Conservation (phyloP, 495 filamentous ascomycete species). For the Trichodelitschia bisporula region DNA sequence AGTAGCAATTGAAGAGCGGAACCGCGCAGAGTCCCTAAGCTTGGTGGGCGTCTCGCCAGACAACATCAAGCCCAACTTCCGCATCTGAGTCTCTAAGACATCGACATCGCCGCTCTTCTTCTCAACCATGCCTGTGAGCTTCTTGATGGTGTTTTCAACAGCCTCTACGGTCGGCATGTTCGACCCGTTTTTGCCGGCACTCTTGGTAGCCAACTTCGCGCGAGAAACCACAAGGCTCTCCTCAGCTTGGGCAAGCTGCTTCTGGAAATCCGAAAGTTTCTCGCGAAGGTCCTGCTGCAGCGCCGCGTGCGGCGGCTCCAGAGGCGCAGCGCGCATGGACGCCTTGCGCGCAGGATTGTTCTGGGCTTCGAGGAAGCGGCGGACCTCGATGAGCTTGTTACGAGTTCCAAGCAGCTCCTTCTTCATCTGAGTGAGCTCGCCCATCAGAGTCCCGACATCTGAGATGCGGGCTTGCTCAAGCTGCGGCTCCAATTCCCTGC, state of each 20-base stretch:
- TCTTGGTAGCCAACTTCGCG: conserved; percentile 41
- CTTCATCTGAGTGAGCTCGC: conserved; percentile 40
- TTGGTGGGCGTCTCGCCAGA: too few relatives aligned
- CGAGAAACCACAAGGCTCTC: conserved; percentile 59
- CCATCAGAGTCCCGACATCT: conserved; percentile 31
- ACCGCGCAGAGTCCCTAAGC: too few relatives aligned
- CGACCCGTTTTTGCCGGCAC: conserved; percentile 13
- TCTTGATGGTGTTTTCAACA: conserved; percentile 68
- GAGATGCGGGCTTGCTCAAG: conserved; percentile 20
- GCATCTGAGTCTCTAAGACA: conserved; percentile 65
- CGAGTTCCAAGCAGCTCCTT: too few relatives aligned
- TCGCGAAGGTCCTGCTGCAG: conserved; percentile 66
- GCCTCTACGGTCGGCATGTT: conserved; percentile 70
- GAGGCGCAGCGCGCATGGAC: conserved; percentile 35
- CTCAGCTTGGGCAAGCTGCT: conserved; percentile 52
- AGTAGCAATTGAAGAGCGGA: too few relatives aligned
- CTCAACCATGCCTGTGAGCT: conserved; percentile 82
- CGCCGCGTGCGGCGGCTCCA: conserved; percentile 54
- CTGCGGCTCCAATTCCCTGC: too few relatives aligned
- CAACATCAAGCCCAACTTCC: conserved; percentile 37
- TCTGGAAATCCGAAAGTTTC: conserved; percentile 40
- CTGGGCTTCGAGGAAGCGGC: conserved; percentile 36
- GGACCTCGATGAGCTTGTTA: conserved; percentile 45
- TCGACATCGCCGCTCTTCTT: conserved; percentile 71
- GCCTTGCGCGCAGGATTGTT: conserved; percentile 36